Conservation (phyloP, 345 rosid species). For the Acer yangbiense region DNA sequence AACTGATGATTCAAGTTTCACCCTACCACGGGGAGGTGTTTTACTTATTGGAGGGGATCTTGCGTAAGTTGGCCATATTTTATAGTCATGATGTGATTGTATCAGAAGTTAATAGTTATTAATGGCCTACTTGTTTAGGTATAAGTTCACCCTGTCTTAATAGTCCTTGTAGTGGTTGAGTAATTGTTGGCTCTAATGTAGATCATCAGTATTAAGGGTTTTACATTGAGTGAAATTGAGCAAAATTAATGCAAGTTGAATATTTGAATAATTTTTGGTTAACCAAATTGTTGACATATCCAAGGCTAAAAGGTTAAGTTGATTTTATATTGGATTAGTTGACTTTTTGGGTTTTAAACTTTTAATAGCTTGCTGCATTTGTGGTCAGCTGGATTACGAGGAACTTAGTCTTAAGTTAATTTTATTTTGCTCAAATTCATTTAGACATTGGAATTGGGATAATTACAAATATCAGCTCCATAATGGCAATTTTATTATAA, state of each 20-base stretch:
- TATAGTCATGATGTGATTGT: background rate
- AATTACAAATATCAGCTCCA: background rate
- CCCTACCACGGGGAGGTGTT: constrained; percentile 69
- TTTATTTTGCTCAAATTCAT: background rate
- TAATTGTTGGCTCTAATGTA: background rate
- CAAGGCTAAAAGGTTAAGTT: background rate
- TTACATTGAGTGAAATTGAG: background rate
- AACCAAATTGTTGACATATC: constrained; percentile 5
- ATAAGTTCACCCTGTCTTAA: constrained; percentile 1
- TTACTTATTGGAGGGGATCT: constrained; percentile 99
- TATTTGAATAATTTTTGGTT: background rate
- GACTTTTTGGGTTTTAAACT: background rate
- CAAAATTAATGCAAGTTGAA: background rate
- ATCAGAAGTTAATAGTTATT: constrained; percentile 2
- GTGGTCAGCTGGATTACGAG: background rate
- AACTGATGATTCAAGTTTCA: constrained; percentile 42
- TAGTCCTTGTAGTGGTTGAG: background rate
- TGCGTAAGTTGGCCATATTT: constrained; percentile 72
- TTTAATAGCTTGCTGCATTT: background rate
- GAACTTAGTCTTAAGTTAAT: background rate
- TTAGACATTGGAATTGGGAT: background rate
- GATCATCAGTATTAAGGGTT: background rate
- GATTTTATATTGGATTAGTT: background rate
- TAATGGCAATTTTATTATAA: background rate
- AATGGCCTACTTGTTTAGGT: constrained; percentile 11